phyloP scores from a whole-genome alignment of 2,329 filamentous ascomycete species.

The Pezicula carpinea region DNA sequence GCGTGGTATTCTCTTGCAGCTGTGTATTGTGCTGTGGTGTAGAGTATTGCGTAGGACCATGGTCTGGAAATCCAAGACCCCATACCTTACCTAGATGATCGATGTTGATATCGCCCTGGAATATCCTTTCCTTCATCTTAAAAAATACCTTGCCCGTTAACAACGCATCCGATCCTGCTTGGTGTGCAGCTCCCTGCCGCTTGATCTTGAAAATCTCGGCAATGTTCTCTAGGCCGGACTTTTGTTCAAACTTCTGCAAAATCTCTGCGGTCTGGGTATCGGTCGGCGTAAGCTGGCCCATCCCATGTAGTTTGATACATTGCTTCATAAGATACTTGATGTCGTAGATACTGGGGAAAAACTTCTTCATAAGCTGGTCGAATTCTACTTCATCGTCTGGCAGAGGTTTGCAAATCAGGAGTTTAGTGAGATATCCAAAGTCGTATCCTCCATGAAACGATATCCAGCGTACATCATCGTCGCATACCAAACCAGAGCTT shows the following conservation, averaged over 20 bases:
- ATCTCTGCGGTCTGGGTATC: conserved; percentile 67
- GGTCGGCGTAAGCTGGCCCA: conserved; percentile 56
- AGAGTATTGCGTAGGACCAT: conserved; percentile 37
- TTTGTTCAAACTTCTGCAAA: conserved; percentile 79
- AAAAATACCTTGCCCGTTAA: conserved; percentile 95
- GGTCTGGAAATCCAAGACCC: conserved; percentile 73
- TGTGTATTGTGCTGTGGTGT: conserved; percentile 33
- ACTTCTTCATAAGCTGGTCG: conserved; percentile 81
- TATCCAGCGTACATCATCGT: conserved; percentile 89
- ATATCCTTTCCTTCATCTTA: conserved; percentile 84
- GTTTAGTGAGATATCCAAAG: conserved; percentile 94
- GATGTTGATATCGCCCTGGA: conserved; percentile 73
- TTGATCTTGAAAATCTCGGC: conserved; percentile 90
- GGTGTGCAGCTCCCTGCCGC: conserved; percentile 81
- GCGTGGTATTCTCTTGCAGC: conserved; percentile 42
- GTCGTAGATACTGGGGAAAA: conserved; percentile 91
- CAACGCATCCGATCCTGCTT: conserved; percentile 89
- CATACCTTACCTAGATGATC: conserved; percentile 89
- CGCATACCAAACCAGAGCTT: conserved; percentile 83
- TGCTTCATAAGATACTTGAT: conserved; percentile 97
- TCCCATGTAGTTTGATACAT: conserved; percentile 66
- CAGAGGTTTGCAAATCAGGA: conserved; percentile 76
- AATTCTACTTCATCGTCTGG: conserved; percentile 90
- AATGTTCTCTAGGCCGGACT: conserved; percentile 88
- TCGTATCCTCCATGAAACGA: conserved; percentile 98